Evolutionary conservation across 345 rosid species (phyloP), one percentile per base, ranked within the genome.

Genomic region (Syzygium aromaticum): DNA sequence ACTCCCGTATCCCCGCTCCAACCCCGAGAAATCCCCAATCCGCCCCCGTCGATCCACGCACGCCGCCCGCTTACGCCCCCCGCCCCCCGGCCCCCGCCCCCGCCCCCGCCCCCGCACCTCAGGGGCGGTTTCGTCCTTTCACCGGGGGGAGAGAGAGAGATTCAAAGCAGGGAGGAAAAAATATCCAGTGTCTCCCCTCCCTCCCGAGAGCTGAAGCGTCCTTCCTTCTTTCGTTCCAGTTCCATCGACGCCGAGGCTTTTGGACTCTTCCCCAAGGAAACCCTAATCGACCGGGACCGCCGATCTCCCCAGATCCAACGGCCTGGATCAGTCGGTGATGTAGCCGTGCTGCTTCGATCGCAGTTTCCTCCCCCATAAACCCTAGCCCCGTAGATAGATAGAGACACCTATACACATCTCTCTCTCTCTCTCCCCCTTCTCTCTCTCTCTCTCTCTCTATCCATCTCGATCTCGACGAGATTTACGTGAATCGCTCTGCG

Each of bases 301-400:
- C 86, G 52, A 77, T 86, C 43, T 86, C 43, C 21, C 6, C 3
- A 12, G 30, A 90, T 91, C 94, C 86, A 88, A 93, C 93, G 94
- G 94, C 63, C 78, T 2, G 6, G 6, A 78, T 73, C 64, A 86
- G 82, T 91, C 91, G 84, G 86, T 84, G 16, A n/a, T 85, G 30
- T 49, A 46, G 85, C 59, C 49, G 23, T 57, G 49, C 73, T 56
- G 8, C 38, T 64, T 89, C 87, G 53, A 78, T 87, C 86, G 61
- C 88, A 40, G 85, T 88, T 87, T 52, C 64, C 64, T 77, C 89
- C 84, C 80, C 87, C 94, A 91, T 94, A 94, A 95, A 93, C 97
- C 97, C 96, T 94, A 93, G 93, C 92, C 90, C 90, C 90, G 87
- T 84, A 54, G 64, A 86, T 84, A 54, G 64, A 86, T 54, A 46